Evolutionary conservation across 108 stramenopile species (phyloP).

Genomic region (Conticribra guillardii): DNA sequence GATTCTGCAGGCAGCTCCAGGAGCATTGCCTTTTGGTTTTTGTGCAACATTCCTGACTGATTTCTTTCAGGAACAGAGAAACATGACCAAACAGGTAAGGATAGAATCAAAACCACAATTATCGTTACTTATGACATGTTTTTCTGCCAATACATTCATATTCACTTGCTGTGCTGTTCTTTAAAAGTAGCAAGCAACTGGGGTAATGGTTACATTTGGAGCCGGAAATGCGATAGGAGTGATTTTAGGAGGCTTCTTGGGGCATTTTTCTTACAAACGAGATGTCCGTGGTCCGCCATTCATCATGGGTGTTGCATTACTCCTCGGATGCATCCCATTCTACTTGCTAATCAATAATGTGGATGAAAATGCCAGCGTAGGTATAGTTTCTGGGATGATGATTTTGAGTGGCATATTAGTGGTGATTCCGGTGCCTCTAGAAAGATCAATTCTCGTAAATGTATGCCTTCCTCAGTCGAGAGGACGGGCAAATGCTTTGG

Average conservation of each 20-base stretch:
- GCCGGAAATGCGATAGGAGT: conserved; percentile 59
- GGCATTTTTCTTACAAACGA: conserved; percentile 48
- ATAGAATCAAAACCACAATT: neutral
- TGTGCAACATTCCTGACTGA: conserved; percentile 58
- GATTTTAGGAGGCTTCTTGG: conserved; percentile 30
- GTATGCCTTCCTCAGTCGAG: conserved; percentile 51
- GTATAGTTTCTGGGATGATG: conserved; percentile 17
- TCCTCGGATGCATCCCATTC: conserved; percentile 49
- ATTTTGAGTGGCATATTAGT: conserved; percentile 35
- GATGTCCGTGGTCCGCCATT: conserved; percentile 43
- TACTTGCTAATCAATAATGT: conserved; percentile 44
- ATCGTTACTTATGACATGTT: too few species aligned
- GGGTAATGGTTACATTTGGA: conserved; percentile 52
- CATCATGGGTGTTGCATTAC: conserved; percentile 44
- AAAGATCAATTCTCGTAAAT: conserved; percentile 56
- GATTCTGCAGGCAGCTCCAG: conserved; percentile 59
- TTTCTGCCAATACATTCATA: too few species aligned
- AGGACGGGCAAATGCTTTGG: conserved; percentile 53
- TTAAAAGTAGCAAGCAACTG: too few species aligned
- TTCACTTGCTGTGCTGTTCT: too few species aligned
- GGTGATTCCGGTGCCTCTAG: conserved; percentile 53
- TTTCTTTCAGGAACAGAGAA: conserved; percentile 52
- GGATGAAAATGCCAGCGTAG: conserved; percentile 25
- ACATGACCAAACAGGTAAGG: conserved; percentile 45
- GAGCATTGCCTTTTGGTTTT: conserved; percentile 58